Percentiles rank a stretch among this genome's conserved stretches.
These are phyloP conservation scores for Russula foetens DNA, from an alignment of 768 basidiomycete genomes.

Conservation along the genomic window DNA sequence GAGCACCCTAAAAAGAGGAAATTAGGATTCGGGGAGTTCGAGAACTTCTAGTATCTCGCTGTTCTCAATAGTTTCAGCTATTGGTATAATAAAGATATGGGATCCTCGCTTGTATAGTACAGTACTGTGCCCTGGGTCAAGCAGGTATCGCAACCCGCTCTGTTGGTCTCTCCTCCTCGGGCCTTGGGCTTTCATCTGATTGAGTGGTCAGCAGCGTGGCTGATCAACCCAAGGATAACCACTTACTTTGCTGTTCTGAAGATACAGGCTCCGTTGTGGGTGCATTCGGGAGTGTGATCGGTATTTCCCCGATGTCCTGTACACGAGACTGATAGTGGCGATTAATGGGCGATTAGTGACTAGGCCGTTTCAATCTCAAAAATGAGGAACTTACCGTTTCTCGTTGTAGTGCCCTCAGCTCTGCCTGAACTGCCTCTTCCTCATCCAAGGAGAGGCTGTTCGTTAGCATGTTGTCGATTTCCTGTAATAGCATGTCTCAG, in stretches of 20 bases:
- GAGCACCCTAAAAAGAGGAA: constrained; percentile 74
- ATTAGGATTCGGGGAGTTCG: constrained; percentile 87
- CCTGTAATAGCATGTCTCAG: constrained; percentile 40
- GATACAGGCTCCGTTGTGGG: constrained; percentile 40
- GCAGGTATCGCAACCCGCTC: constrained; percentile 28
- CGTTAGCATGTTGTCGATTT: constrained; percentile 82
- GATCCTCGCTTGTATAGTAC: neutral
- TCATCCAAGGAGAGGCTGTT: constrained; percentile 81
- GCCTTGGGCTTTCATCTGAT: constrained; percentile 3
- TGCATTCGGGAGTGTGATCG: constrained; percentile 43
- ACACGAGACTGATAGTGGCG: constrained; percentile 17
- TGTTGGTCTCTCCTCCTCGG: neutral
- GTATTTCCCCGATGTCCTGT: constrained; percentile 21
- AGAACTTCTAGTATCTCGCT: constrained; percentile 50
- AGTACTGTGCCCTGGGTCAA: constrained; percentile 6
- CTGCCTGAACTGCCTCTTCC: constrained; percentile 87
- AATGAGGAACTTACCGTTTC: constrained; percentile 41
- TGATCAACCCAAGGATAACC: neutral
- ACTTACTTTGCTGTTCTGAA: constrained; percentile 29
- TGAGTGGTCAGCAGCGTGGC: neutral
- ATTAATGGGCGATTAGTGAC: constrained; percentile 32
- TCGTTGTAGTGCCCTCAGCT: constrained; percentile 61
- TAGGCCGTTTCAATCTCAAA: neutral
- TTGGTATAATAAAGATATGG: constrained; percentile 15
- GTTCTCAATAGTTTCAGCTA: neutral